Base-by-base conservation (phyloP, 768 basidiomycete genomes). In the Pleurotus tuoliensis region DNA sequence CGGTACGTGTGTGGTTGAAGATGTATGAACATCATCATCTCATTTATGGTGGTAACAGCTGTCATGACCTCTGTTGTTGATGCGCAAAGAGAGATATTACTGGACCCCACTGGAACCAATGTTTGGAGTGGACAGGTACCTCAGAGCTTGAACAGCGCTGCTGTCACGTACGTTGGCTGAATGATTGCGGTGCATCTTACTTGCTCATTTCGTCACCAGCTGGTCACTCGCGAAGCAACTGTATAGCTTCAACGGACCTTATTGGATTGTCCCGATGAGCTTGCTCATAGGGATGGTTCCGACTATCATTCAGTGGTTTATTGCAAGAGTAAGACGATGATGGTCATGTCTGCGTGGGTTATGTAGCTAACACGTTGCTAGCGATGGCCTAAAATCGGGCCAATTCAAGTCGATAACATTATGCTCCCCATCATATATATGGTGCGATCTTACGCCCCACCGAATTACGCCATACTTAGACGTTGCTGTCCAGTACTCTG, bases 211-310 rank as follows among this genome's bases (percentile, higher is more conserved):
- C 3, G 25, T 15, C 3, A 12, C 9, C 11, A 53, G 51, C 3
- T 87, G 84, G 84, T 83, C 83, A 2, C 72, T 86, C 15, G 82
- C 83, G 3, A 82, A 81, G 56, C 64, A 82, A 41, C 66, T 86
- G 3, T 86, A 85, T 60, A 77, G 81, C 0, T 73, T 72, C 40
- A 66, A 73, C 37, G 82, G 82, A 0, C 81, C 78, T 6, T 86
- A 86, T 62, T 76, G 81, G 61, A 73, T 82, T 54, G 71, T 86
- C 30, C 83, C 83, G 0, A 67, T 84, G 67, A 71, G 75, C 45
- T 65, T 84, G 54, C 50, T 84, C 16, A 74, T 85, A 56, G 84
- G 84, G 9, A 77, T 81, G 69, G 72, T 73, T 2, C 75, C 77
- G 1, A 83, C 82, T 1, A 64, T 73, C 47, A 59, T 84, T 20